Evolutionary conservation across 345 rosid species (phyloP), one percentile per base, ranked within the genome.

Genomic region (Mangifera indica): DNA sequence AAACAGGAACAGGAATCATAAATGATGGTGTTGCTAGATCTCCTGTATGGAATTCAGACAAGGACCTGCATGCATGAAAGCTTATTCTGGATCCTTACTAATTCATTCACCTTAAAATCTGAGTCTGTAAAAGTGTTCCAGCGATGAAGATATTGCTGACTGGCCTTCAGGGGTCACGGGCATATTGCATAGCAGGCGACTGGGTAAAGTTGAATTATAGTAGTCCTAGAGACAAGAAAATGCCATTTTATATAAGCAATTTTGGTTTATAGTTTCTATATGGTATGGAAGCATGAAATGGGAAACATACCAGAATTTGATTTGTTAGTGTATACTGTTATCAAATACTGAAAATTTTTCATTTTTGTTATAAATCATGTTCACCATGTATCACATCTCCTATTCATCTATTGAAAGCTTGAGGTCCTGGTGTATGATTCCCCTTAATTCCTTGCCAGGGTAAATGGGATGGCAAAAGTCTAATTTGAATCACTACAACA

Each of bases 31-130:
- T 60, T 72, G 77, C 79, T 10, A 88, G 81, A 67, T 82, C 87
- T 73, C 93, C 98, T 18, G 87, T 78, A 55, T 93, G 99, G 99
- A 83, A 79, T 65, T 93, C 95, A 24, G 88, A 91, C 85, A 93
- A 93, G 86, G 99, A 96, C 73, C 81, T 91, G 69, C 92, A 87
- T 74, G 99, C 98, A 53, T 95, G 78, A 86, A 73, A 46, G 54
- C 6, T 63, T 37, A 37, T 37, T 65, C 7, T 18, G 57, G 9
- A 68, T 60, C 55, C 60, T 29, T 63, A 46, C 54, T 56, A 37
- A 60, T 61, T 77, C 76, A 72, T 63, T 69, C 42, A 60, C 66
- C 58, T 21, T 55, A 18, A 76, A 44, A 63, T 29, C 61, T 60
- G 56, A 61, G 80, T 60, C 46, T 73, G 52, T 24, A 49, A 51